Conservation (phyloP, 441 rosid species). For the Bruguiera hainesii region DNA sequence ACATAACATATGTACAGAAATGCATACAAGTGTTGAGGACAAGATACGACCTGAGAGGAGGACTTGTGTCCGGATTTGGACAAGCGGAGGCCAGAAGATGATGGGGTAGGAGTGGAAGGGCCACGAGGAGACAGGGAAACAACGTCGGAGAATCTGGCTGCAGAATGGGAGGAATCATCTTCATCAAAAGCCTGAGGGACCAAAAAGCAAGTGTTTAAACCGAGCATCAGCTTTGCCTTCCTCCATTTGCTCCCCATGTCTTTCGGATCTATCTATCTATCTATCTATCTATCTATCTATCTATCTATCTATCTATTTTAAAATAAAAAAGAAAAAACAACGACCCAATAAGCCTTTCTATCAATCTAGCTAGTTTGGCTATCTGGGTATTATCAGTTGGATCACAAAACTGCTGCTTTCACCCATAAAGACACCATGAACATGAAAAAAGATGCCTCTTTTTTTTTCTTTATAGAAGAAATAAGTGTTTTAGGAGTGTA, state of each 20-base stretch:
- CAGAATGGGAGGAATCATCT: slow-evolving; percentile 13
- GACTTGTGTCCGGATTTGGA: slow-evolving; percentile 50
- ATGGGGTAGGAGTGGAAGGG: slow-evolving; percentile 47
- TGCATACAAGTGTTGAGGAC: not conserved
- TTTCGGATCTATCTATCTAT: slow-evolving; percentile 16
- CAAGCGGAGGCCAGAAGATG: slow-evolving; percentile 59
- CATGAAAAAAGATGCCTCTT: too few relatives aligned
- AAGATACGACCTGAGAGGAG: slow-evolving; percentile 50
- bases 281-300: not conserved
- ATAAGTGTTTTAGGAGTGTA: too few relatives aligned
- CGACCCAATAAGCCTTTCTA: not conserved
- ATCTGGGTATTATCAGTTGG: not conserved
- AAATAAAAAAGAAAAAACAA: not conserved
- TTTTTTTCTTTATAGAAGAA: too few relatives aligned
- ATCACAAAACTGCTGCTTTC: not conserved
- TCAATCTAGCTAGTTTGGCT: not conserved
- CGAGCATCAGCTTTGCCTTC: slow-evolving; percentile 70
- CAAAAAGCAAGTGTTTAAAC: slow-evolving; percentile 65
- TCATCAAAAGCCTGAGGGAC: slow-evolving; percentile 45
- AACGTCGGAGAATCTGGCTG: slow-evolving; percentile 45
- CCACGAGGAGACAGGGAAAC: slow-evolving; percentile 32
- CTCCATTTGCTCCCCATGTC: slow-evolving; percentile 63
- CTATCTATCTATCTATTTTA: not conserved
- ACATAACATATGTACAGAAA: not conserved
- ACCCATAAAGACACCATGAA: too few relatives aligned